Percentiles rank a stretch among this genome's conserved stretches.
These are phyloP conservation scores for Centella asiatica DNA, from an alignment of 129 eudicot species.

Conservation along the genomic window DNA sequence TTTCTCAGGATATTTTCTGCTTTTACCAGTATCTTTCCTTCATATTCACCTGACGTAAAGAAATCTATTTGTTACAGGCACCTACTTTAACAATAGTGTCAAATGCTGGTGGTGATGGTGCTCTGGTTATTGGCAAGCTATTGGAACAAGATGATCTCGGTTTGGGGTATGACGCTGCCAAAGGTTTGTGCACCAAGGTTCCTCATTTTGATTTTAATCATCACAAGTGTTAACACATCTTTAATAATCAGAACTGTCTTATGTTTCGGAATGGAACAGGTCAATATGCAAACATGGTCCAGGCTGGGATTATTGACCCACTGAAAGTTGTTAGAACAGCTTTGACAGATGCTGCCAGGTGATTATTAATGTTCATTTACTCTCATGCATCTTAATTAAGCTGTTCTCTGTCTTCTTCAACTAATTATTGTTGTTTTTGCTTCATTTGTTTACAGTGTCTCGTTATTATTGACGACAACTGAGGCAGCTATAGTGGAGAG, in stretches of 20 bases:
- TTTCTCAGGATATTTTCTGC: neutral
- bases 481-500: conserved; percentile 62
- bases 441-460: conserved; percentile 66
- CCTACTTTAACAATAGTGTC: conserved; percentile 71
- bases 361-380: neutral
- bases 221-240: too few species aligned
- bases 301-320: conserved; percentile 90
- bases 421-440: neutral
- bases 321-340: conserved; percentile 88
- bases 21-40: neutral
- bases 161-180: conserved; percentile 84
- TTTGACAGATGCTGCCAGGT: conserved; percentile 91
- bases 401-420: neutral
- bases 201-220: too few species aligned
- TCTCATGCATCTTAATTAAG: neutral
- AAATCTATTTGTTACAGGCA: conserved; percentile 33
- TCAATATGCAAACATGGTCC: conserved; percentile 72
- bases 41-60: neutral
- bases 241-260: too few species aligned
- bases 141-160: conserved; percentile 69
- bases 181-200: conserved; percentile 45
- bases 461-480: conserved; percentile 66
- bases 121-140: conserved; percentile 68
- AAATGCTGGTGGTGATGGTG: conserved; percentile 90
- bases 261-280: conserved; percentile 28